Base-by-base conservation (phyloP, 129 eudicot species). In the Tagetes patula region DNA sequence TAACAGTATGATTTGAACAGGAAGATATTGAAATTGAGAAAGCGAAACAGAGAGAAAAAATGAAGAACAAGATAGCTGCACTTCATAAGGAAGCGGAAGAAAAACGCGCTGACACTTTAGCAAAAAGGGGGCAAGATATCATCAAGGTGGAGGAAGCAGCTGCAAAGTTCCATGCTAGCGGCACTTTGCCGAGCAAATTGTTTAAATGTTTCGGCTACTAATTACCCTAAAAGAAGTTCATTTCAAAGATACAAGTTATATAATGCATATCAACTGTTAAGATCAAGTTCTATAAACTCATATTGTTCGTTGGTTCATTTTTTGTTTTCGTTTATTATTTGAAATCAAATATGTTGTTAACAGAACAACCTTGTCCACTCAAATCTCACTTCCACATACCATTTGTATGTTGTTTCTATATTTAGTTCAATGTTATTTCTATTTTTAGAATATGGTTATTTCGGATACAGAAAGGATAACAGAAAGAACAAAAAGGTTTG, bases 1-100 rank as follows among this genome's bases (percentile, higher is more conserved):
- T 64, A 75, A 75, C 33, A 43, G 50, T 65, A 50, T 53, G 54
- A 71, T 50, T 64, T 65, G 33, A 55, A 33, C 79, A 88, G 95
- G 91, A 79, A 71, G 61, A 85, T 77, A 34, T 88, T 66, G 86
- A 85, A 78, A 81, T 75, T 40, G 84, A 83, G 85, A 88, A 85
- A 76, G 88, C 77, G 8, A 81, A 70, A 48, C 70, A 83, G 12
- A 77, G 77, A 27, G 95, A 88, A 54, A 81, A 79, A 37, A 83
- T 79, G 88, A 81, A 88, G 75, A 88, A 81, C 74, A 83, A 79
- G 73, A 69, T 83, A 55, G 91, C 87, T 8, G 77, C 67, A 0
- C 3, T 88, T 11, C 90, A 85, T 77, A 85, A 83, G 69, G 69
- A 71, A 65, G 95, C 90, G 65, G 86, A 88, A 81, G 95, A 88